Evolutionary conservation across 2,329 filamentous ascomycete species (phyloP), one percentile per base, ranked within the genome.

Genomic region (Drechslera avenae): DNA sequence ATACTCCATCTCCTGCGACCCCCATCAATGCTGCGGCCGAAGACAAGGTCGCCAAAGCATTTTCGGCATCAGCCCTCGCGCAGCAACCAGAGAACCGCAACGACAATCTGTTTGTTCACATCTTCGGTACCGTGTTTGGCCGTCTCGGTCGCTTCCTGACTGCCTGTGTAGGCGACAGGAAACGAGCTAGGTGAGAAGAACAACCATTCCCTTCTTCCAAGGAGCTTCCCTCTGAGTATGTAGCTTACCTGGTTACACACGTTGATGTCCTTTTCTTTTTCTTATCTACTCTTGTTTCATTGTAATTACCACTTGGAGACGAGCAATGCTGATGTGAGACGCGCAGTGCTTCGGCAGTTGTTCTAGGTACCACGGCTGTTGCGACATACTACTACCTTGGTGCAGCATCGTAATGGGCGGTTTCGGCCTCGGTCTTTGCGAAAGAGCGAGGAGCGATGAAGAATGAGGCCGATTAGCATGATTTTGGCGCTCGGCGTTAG

Each of bases 111-210:
- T 6, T 57, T 9, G 50, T 49, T n/a, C 40, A 36, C n/a, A 52
- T 61, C 34, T 30, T 52, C 21, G 40, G 53, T 17, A 39, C 46
- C n/a, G 40, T 57, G n/a, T 51, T 57, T 39, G 51, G 48, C 7
- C 33, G 54, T 14, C 31, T 58, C 14, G 49, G 52, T 33, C 53
- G 51, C 46, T 45, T 63, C 35, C 28, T 63, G 37, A 46, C 52
- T 21, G 47, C 55, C 34, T 62, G 54, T 48, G 46, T 60, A 30
- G 53, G 56, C 18, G 57, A 55, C 30, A 51, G 54, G 43, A 64
- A 64, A 56, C 55, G 57, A 50, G 61, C 59, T 18, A 62, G 62
- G 65, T 67, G 52, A 66, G 64, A 46, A 23, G 36, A 21, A 8
- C 13, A 12, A 28, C 33, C n/a, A 17, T 43, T 46, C 46, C 32